Base-by-base conservation (phyloP, 495 filamentous ascomycete genomes). In the Neurospora hispaniola region DNA sequence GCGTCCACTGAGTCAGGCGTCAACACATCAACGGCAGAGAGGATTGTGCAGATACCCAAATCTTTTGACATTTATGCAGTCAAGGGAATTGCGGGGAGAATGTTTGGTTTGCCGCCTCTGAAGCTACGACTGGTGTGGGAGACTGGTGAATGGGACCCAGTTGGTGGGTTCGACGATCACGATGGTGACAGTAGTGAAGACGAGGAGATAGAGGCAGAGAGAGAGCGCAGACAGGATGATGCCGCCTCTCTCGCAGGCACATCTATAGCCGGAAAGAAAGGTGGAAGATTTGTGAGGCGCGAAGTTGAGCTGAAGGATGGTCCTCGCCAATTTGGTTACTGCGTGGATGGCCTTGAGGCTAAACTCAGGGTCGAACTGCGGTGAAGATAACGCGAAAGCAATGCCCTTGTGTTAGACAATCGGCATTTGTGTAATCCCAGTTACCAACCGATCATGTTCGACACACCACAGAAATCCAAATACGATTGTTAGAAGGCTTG, bases 301-400 rank as follows among this genome's bases (percentile, higher is more conserved):
- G 93, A 97, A 79, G 88, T 92, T 54, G 93, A 95, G 81, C 82
- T 98, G 71, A 89, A 90, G 74, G 92, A 96, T 77, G 91, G 92
- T 54, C 93, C 92, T 12, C 87, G 92, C 76, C 88, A 91, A 80
- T 86, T 97, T 77, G 93, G 93, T 12, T 95, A 91, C 76, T 92
- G 89, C 84, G 87, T 97, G 71, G 93, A 96, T 74, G 88, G 90
- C 18, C 78, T 79, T 70, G 88, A 91, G 75, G 92, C 87, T 3
- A 89, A 76, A 73, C 84, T 98, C 66, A 82, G 94, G 71, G 88
- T 97, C 20, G 91, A 93, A 77, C 70, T 82, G 23, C 69, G 74
- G 42, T 81, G 69, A 76, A 43, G 23, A 66, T 39, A 40, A 11
- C 6, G 11, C 54, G 7, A 35, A 14, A 66, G 9, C 54, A 35